phyloP scores from a whole-genome alignment of 495 filamentous ascomycete genomes.

The Trichoderma parareesei region DNA sequence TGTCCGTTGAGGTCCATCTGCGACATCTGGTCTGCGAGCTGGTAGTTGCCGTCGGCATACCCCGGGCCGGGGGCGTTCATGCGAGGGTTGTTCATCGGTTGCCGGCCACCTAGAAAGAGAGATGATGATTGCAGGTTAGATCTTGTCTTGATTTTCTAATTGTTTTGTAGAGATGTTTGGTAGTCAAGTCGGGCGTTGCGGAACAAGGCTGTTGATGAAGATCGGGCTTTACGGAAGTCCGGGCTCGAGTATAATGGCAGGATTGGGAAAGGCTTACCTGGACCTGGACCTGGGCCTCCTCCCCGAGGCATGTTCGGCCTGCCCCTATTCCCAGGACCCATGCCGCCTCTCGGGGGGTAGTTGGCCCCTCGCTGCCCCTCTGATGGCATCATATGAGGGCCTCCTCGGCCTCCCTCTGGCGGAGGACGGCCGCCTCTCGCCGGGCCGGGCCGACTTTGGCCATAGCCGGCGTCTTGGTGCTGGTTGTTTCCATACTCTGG shows the following conservation, averaged over 20 bases:
- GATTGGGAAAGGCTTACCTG: background rate
- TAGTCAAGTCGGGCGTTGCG: background rate
- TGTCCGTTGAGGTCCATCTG: constrained; percentile 48
- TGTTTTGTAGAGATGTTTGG: too few species aligned
- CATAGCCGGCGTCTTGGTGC: constrained; percentile 26
- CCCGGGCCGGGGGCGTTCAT: background rate
- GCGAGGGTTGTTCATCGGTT: constrained; percentile 1
- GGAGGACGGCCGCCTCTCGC: constrained; percentile 21
- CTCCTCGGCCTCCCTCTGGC: constrained; percentile 17
- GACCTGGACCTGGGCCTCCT: background rate
- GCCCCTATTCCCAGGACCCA: constrained; percentile 9
- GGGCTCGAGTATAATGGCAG: background rate
- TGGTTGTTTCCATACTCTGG: constrained; percentile 25
- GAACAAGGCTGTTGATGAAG: background rate
- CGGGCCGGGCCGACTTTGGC: constrained; percentile 23
- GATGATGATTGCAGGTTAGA: background rate
- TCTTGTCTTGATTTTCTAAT: too few species aligned
- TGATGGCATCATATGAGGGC: background rate
- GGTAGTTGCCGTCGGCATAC: constrained; percentile 6
- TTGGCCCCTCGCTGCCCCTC: constrained; percentile 4
- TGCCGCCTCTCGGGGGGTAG: constrained; percentile 5
- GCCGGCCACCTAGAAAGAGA: background rate
- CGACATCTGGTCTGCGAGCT: constrained; percentile 45
- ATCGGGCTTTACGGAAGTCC: background rate
- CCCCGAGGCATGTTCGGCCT: background rate